Evolutionary conservation across 139 green algal genomes (phyloP).

Genomic region (Edaphochlamys debaryana): DNA sequence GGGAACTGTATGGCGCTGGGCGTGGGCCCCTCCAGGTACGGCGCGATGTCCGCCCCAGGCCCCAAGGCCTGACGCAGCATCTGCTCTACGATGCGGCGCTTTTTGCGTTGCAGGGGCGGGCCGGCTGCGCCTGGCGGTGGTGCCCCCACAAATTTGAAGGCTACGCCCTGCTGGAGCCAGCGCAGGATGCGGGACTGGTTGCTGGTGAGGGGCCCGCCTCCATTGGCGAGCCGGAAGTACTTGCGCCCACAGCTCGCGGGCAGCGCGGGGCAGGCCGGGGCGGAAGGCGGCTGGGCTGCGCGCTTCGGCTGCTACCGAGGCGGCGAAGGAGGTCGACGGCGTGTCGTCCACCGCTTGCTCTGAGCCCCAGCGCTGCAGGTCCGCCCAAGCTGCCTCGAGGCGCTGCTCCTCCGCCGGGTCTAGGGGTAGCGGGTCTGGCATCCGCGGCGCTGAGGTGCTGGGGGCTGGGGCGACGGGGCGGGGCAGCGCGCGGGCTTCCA

Average conservation of each 20-base stretch:
- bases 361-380: neutral
- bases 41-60: neutral
- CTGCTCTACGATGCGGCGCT: neutral
- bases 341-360: neutral
- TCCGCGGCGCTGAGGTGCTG: neutral
- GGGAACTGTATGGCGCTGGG: neutral
- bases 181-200: neutral
- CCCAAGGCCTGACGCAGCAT: neutral
- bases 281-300: neutral
- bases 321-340: neutral
- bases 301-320: neutral
- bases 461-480: too few relatives aligned
- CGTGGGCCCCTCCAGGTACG: neutral
- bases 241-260: neutral
- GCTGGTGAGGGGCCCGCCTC: neutral
- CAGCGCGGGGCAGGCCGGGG: too few relatives aligned
- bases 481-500: neutral
- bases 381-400: neutral
- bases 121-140: neutral
- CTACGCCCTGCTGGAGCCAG: neutral
- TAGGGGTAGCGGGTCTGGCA: neutral
- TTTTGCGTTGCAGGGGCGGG: neutral
- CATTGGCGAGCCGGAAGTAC: neutral
- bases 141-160: neutral
- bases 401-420: neutral